phyloP scores from a whole-genome alignment of 2,329 filamentous ascomycete genomes.

The Sporothrix phasma region DNA sequence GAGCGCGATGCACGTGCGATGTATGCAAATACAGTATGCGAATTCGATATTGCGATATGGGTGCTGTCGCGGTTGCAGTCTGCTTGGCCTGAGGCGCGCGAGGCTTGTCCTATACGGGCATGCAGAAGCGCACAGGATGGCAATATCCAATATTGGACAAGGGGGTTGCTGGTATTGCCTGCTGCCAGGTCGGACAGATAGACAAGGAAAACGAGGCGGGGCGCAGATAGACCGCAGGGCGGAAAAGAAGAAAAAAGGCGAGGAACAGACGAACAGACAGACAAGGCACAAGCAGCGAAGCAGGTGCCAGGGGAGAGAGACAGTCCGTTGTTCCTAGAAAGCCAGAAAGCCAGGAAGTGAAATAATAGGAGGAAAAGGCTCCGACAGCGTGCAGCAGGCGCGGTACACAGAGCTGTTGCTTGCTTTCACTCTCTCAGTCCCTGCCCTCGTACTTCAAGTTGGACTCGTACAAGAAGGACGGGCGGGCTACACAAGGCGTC shows the following conservation, averaged over 20 bases:
- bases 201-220: background rate
- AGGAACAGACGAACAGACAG: background rate
- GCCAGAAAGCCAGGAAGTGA: background rate
- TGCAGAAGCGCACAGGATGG: background rate
- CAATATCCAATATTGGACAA: constrained; percentile 9
- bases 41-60: background rate
- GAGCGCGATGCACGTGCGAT: background rate
- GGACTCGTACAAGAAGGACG: background rate
- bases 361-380: background rate
- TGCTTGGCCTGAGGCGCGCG: background rate
- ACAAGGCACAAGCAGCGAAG: background rate
- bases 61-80: background rate
- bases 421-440: background rate
- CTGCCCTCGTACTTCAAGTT: background rate
- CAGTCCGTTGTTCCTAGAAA: background rate
- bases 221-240: background rate
- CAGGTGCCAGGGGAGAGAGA: background rate
- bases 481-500: constrained; percentile 9
- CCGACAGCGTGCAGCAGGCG: constrained; percentile 6
- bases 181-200: background rate
- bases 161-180: background rate
- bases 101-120: background rate
- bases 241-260: too few relatives aligned
- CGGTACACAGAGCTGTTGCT: constrained; percentile 1
- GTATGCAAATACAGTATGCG: background rate